Evolutionary conservation across 305 asterid genomes (phyloP).

Genomic region (Petunia hybrid): DNA sequence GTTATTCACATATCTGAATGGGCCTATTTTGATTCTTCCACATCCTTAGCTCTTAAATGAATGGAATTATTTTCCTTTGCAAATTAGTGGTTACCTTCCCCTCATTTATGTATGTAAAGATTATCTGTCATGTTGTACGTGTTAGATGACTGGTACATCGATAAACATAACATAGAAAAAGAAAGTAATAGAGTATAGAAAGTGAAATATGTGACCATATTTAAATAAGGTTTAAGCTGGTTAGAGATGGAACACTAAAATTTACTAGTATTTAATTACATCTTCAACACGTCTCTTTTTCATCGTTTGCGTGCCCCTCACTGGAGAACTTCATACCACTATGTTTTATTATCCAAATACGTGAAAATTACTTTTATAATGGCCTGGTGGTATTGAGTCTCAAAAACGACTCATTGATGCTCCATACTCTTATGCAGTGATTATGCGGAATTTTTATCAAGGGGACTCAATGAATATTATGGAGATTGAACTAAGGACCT

Average conservation of each 20-base stretch:
- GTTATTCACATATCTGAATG: slow-evolving; percentile 42
- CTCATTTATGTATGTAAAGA: slow-evolving; percentile 2
- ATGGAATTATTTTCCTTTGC: slow-evolving; percentile 33
- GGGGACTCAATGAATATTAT: too few relatives aligned
- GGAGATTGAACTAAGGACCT: too few relatives aligned
- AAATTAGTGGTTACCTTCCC: slow-evolving; percentile 41
- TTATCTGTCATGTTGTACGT: slow-evolving; percentile 44
- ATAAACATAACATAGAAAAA: not conserved
- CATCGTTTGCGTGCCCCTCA: too few relatives aligned
- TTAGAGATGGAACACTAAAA: not conserved
- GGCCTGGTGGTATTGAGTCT: too few relatives aligned
- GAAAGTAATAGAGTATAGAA: not conserved
- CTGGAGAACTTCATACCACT: too few relatives aligned
- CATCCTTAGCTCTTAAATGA: slow-evolving; percentile 45
- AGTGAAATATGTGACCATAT: not conserved
- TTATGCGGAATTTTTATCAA: too few relatives aligned
- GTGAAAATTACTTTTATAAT: too few relatives aligned
- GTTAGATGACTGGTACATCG: not conserved
- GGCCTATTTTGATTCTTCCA: slow-evolving; percentile 43
- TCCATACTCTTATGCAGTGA: too few relatives aligned
- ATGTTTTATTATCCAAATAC: too few relatives aligned
- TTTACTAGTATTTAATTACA: not conserved
- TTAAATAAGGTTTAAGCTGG: not conserved
- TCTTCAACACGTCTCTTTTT: too few relatives aligned
- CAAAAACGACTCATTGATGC: too few relatives aligned